Evolutionary conservation across 2,329 filamentous ascomycete genomes (phyloP).

Genomic region (Fusarium foetens): DNA sequence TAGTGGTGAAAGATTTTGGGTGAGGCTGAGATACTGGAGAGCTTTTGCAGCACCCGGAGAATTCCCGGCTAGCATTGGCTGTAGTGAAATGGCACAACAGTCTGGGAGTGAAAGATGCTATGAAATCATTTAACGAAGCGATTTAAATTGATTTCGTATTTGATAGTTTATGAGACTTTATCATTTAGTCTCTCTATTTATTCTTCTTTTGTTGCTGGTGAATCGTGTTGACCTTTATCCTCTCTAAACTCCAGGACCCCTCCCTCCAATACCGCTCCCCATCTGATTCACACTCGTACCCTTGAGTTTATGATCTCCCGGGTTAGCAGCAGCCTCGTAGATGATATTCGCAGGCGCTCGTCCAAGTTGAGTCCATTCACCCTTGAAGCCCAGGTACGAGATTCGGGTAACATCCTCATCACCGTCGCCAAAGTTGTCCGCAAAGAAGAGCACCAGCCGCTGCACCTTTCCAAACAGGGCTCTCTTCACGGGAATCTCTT

Average conservation of each 20-base stretch:
- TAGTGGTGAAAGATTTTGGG: constrained; percentile 42
- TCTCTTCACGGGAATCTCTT: constrained; percentile 89
- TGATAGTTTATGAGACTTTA: not conserved
- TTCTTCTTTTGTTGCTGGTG: not conserved
- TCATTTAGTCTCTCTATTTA: not conserved
- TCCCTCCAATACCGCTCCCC: constrained; percentile 63
- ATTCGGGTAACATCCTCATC: constrained; percentile 84
- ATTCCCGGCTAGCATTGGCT: constrained; percentile 31
- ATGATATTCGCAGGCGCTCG: constrained; percentile 78
- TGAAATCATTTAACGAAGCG: not conserved
- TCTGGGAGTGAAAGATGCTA: not conserved
- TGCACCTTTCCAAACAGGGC: constrained; percentile 89
- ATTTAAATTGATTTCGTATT: not conserved
- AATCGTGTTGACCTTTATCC: not conserved
- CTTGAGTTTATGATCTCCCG: constrained; percentile 81
- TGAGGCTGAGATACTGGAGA: constrained; percentile 25
- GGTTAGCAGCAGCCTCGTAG: constrained; percentile 95
- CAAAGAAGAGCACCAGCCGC: constrained; percentile 84
- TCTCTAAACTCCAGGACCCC: constrained; percentile 48
- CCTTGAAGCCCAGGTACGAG: constrained; percentile 90
- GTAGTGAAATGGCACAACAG: constrained; percentile 8
- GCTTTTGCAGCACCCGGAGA: constrained; percentile 38
- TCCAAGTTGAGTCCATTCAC: constrained; percentile 89
- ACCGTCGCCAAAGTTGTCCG: constrained; percentile 86
- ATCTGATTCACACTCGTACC: constrained; percentile 65